Base-by-base conservation (phyloP, 768 basidiomycete species). In the Collybia mongolica region DNA sequence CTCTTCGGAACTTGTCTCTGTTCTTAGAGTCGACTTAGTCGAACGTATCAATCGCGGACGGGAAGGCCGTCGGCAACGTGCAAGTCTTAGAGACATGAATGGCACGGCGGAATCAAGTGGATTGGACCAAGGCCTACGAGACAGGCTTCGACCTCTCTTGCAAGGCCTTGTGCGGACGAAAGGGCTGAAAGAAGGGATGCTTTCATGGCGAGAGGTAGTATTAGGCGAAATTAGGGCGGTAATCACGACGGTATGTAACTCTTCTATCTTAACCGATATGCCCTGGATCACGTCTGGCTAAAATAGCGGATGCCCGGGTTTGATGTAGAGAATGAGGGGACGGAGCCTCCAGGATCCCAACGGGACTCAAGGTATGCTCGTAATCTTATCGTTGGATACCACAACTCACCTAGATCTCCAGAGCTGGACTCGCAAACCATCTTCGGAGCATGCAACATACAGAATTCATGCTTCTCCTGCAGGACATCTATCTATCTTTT, bases 101-200 rank as follows among this genome's bases (percentile, higher is more conserved):
- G 26, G 8, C 12, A 43, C 15, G 4, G 60, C 40, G 57, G 14
- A 32, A 14, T 14, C 11, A 2, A 32, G 5, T 14, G 62, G 38
- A 62, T 69, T 45, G 57, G 66, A 80, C 49, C 63, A 78, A 53
- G 73, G 72, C 1, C 61, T 91, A 43, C 76, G 75, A 46, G 87
- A 91, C 54, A 73, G 83, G 24, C 58, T 93, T 35, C 77, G 77
- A 22, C 93, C 93, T 2, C 60, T 95, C 39, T 63, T 97, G 22
- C 77, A 84, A 26, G 91, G 90, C n/a, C 75, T 98, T 43, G 67
- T 84, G 19, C 75, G 89, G 52, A 89, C 90, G 0, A 80, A 76
- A 38, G 88, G 85, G 2, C 63, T 93, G 37, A 81, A 82, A 45
- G 87, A 88, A 53, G 85, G 82, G 1, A 72, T 82, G 23, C 56